phyloP scores from a whole-genome alignment of 805 yeast species.

The Candida ficus region DNA sequence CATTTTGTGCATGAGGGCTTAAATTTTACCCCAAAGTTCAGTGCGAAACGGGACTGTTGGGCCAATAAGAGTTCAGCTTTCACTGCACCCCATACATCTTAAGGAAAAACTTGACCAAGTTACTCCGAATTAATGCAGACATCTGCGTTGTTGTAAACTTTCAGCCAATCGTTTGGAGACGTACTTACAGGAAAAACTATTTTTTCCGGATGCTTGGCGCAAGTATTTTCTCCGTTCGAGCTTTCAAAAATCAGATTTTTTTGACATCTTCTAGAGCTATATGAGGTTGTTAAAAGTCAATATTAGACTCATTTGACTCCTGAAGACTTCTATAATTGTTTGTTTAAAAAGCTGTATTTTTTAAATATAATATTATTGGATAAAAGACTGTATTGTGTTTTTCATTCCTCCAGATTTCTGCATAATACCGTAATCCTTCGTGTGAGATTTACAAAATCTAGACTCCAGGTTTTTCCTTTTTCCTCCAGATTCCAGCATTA shows the following conservation, averaged over 20 bases:
- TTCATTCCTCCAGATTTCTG: no score
- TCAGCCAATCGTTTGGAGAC: neutral
- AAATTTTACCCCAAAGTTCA: neutral
- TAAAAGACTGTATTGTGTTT: no score
- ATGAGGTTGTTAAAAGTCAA: no score
- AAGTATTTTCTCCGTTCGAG: neutral
- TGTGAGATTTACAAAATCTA: no score
- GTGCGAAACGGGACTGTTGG: neutral
- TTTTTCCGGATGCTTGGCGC: neutral
- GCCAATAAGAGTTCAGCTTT: neutral
- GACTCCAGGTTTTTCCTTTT: no score
- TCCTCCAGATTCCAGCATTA: no score
- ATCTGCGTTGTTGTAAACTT: neutral
- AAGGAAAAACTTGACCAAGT: neutral
- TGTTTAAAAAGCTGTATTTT: no score
- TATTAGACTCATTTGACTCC: no score
- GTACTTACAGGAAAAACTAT: neutral
- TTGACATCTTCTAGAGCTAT: neutral
- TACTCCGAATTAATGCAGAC: neutral
- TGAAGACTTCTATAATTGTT: no score
- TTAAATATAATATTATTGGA: no score
- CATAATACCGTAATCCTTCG: no score
- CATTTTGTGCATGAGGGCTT: neutral
- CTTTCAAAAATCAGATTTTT: neutral
- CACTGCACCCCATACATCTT: slow-evolving; percentile 2